Evolutionary conservation across 192 early-diverging fungal genomes (phyloP).

Genomic region (Coemansia biformis): DNA sequence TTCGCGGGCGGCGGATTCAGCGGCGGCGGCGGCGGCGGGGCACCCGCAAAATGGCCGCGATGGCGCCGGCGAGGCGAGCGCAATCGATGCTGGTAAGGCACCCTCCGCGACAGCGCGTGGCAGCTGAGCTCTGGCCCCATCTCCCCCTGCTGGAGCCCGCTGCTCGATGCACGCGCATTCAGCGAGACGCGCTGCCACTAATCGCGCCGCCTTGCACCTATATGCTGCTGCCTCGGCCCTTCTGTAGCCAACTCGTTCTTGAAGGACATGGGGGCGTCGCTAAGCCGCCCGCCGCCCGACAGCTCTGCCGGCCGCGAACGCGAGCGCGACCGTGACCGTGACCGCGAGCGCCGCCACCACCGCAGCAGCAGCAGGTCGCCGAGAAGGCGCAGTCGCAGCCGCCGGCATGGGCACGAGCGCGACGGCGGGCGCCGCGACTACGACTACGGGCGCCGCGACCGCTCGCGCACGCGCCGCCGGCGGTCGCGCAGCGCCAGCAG

Average conservation of each 20-base stretch:
- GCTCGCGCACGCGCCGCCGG: conserved; percentile 34
- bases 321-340: conserved; percentile 2
- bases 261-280: conserved; percentile 30
- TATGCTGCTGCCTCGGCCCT: no score
- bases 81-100: conserved; percentile 17
- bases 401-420: conserved; percentile 47
- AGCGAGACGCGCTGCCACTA: no score
- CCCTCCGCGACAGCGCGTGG: no score
- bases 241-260: conserved; percentile 33
- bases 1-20: not conserved
- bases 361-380: conserved; percentile 22
- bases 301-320: no score
- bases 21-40: no score
- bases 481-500: conserved; percentile 18
- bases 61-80: conserved; percentile 2
- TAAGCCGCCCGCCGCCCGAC: conserved; percentile 1
- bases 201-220: not conserved
- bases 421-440: conserved; percentile 50
- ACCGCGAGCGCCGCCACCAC: conserved; percentile 3
- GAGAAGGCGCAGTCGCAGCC: conserved; percentile 41
- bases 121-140: no score
- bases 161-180: no score
- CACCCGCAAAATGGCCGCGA: not conserved
- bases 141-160: no score
- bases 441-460: conserved; percentile 36